Evolutionary conservation across 2,329 filamentous ascomycete genomes (phyloP), one percentile per base, ranked within the genome.

Genomic region (Cladorrhinum sp.): DNA sequence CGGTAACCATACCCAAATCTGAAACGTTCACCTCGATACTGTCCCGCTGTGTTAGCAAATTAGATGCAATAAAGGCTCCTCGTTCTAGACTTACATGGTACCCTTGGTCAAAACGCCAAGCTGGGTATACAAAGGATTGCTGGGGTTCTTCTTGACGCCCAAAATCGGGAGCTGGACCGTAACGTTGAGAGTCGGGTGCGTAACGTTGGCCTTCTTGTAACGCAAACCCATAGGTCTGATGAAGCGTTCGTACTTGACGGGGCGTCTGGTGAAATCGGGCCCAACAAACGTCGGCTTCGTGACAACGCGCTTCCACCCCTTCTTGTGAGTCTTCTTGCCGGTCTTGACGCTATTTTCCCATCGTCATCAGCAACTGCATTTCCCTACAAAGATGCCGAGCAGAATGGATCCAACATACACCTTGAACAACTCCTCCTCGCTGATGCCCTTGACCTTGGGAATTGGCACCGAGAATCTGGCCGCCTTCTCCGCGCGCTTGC

Each of bases 401-500:
- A 36, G 33, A 42, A 48, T 10, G 18, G 26, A 20, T 18, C 30
- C 18, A 58, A 66, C 55, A 16, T 65, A 67, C 60, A 72, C 71
- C 67, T 71, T 94, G 82, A 98, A 98, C 89, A 97, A 94, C 80
- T 96, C 94, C 82, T 96, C 92, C 80, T 98, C 94, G 67, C 86
- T 87, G 69, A 98, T 97, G 66, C 92, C 94, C 71, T 91, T 86
- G 50, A 98, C 95, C 79, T 96, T 97, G 36, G 95, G 95, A 71
- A 99, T 76, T 1, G 95, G 95, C 42, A 98, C 95, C 30, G 84
- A 85, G 74, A 97, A 98, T 73, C 94, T 91, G 55, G 95, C 95
- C 6, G 93, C 92, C 83, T 97, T 96, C 76, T 96, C 96, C 65
- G 84, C 84, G 46, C 95, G 84, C 83, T 96, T 96, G 76, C 97